Conservation (phyloP, 2,329 filamentous ascomycete species). For the Aureobasidium sp. region DNA sequence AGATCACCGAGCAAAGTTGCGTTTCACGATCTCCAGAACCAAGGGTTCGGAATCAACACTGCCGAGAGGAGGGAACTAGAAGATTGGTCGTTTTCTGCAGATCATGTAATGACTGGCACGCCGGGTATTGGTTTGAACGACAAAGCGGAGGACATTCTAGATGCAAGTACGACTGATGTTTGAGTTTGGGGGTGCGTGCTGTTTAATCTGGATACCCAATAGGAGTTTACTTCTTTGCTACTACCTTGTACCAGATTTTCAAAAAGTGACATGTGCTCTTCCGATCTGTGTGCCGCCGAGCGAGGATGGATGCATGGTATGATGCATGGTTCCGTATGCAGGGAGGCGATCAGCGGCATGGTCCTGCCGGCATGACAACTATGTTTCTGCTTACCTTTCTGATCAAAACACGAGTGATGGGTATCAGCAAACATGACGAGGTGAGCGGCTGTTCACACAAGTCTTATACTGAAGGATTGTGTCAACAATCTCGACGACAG, state of each 20-base stretch:
- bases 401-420: neutral
- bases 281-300: neutral
- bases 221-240: neutral
- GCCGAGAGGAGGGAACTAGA: slow-evolving; percentile 22
- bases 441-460: neutral
- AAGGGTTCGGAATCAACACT: slow-evolving; percentile 4
- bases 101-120: slow-evolving; percentile 23
- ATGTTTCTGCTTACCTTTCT: neutral
- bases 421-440: neutral
- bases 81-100: slow-evolving; percentile 25
- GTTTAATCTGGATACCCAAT: neutral
- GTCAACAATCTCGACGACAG: neutral
- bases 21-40: slow-evolving; percentile 20
- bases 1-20: slow-evolving; percentile 30
- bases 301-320: neutral
- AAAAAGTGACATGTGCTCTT: neutral
- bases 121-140: slow-evolving; percentile 19
- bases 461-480: neutral
- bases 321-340: slow-evolving; percentile 4
- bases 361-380: neutral
- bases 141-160: neutral
- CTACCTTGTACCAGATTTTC: neutral
- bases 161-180: slow-evolving; percentile 23
- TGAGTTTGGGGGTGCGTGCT: neutral
- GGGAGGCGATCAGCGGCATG: neutral